Conservation (phyloP, 345 rosid species). For the Populus euphratica region DNA sequence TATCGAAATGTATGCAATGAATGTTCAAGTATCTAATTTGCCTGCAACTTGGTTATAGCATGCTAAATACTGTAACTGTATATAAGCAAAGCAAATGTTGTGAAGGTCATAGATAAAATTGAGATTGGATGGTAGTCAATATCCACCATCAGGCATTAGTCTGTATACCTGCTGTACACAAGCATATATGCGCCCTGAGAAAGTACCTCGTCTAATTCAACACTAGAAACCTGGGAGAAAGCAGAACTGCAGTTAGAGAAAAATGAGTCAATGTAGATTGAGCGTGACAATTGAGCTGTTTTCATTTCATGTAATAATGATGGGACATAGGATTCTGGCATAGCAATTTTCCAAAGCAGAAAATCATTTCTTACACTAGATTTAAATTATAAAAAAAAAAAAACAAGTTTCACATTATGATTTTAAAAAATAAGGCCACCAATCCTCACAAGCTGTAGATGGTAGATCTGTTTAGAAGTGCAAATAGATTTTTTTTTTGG, state of each 20-base stretch:
- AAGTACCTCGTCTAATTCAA: constrained; percentile 81
- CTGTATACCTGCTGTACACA: constrained; percentile 73
- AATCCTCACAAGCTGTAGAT: background rate
- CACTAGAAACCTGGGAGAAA: constrained; percentile 57
- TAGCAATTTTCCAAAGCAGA: background rate
- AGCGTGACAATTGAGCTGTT: background rate
- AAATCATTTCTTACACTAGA: background rate
- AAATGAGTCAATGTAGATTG: background rate
- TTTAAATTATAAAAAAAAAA: background rate
- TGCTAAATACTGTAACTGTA: background rate
- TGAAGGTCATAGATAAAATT: background rate
- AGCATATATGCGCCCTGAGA: constrained; percentile 97
- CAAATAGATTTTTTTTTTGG: background rate
- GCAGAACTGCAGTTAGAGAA: constrained; percentile 10
- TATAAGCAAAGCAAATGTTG: background rate
- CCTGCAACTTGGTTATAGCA: background rate
- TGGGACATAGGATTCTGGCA: background rate
- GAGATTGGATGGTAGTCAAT: background rate
- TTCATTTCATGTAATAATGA: background rate
- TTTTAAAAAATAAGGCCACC: background rate
- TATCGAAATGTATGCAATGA: background rate
- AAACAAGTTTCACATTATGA: background rate
- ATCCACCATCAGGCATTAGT: background rate
- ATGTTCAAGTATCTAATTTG: background rate
- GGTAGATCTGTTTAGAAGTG: background rate